These are phyloP conservation scores for Fusarium mexicanum DNA, from an alignment of 2,329 filamentous ascomycete genomes.

Conservation along the genomic window DNA sequence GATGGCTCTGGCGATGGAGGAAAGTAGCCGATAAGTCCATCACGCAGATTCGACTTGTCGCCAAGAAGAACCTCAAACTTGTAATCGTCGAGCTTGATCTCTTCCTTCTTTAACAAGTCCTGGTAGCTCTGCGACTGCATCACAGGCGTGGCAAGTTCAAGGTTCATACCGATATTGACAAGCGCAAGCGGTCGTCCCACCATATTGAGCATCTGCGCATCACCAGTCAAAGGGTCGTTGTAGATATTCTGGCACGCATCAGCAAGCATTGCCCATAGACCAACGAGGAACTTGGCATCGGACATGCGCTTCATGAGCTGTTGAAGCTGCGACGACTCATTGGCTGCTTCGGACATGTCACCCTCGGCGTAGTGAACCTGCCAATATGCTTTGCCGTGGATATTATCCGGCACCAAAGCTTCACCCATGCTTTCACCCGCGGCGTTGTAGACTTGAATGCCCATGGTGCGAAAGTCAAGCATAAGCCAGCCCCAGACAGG, in stretches of 20 bases:
- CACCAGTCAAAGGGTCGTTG: not conserved
- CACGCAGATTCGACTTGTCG: not conserved
- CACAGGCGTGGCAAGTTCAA: not conserved
- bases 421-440: not conserved
- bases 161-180: not conserved
- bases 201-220: not conserved
- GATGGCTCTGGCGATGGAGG: not conserved
- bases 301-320: not conserved
- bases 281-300: not conserved
- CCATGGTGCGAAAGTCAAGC: not conserved
- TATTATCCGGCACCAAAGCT: not conserved
- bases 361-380: not conserved
- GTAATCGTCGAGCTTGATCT: not conserved
- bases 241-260: not conserved
- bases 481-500: not conserved
- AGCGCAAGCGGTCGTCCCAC: not conserved
- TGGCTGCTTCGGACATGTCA: not conserved
- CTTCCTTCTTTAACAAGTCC: not conserved
- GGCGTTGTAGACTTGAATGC: not conserved
- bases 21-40: not conserved
- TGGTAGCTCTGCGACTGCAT: not conserved
- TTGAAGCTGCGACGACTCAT: not conserved
- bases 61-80: not conserved
- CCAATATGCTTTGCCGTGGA: not conserved
- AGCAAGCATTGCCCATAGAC: not conserved